phyloP scores from a whole-genome alignment of 2,329 filamentous ascomycete species.

The Nannizzia gypsea region DNA sequence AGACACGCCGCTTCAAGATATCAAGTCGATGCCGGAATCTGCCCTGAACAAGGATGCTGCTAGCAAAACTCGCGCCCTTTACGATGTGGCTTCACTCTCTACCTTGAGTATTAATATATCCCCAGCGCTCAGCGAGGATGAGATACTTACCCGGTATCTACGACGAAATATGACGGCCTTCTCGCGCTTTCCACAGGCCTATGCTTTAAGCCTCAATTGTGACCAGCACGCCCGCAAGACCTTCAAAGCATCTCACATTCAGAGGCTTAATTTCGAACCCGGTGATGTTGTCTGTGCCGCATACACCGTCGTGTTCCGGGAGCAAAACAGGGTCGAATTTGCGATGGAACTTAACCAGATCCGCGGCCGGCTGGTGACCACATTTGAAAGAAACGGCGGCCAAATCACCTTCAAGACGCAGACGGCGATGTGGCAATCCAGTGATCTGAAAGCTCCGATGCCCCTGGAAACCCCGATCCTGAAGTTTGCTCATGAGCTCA shows the following conservation, averaged over 20 bases:
- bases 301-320: conserved; percentile 22
- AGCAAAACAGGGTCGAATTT: conserved; percentile 22
- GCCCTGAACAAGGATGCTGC: conserved; percentile 12
- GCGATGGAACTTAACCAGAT: conserved; percentile 15
- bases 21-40: conserved; percentile 18
- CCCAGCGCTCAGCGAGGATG: conserved; percentile 9
- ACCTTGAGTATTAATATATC: conserved; percentile 16
- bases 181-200: conserved; percentile 24
- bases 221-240: conserved; percentile 15
- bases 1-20: conserved; percentile 9
- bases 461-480: conserved; percentile 20
- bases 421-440: conserved; percentile 1
- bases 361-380: not conserved
- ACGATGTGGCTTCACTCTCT: conserved; percentile 18
- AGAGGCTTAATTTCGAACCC: conserved; percentile 19
- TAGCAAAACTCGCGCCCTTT: conserved; percentile 15
- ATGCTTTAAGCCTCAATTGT: conserved; percentile 18
- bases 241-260: conserved; percentile 20
- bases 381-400: not conserved
- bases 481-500: conserved; percentile 25
- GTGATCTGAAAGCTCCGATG: not conserved
- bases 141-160: conserved; percentile 21
- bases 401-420: not conserved
- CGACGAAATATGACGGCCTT: conserved; percentile 27
- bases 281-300: conserved; percentile 25